These are phyloP conservation scores for Fistulinella prunicolor DNA, from an alignment of 768 basidiomycete species.

Conservation along the genomic window DNA sequence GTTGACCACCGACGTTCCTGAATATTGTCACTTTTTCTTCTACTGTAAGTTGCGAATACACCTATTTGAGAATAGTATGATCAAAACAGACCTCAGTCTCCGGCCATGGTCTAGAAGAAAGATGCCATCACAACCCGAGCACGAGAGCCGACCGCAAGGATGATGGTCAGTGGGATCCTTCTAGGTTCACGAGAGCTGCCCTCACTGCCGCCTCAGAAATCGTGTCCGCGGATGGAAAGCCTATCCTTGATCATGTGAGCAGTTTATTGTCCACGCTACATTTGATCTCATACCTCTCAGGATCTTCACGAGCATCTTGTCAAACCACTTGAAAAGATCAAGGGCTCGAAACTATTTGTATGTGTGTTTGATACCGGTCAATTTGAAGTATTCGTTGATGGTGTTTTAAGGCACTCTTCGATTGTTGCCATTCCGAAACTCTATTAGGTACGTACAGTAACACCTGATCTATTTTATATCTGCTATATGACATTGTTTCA, in stretches of 20 bases:
- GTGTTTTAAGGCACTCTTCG: slow-evolving; percentile 22
- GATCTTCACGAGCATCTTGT: slow-evolving; percentile 20
- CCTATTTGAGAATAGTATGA: neutral
- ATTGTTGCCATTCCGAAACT: slow-evolving; percentile 31
- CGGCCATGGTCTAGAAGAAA: slow-evolving; percentile 21
- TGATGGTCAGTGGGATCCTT: slow-evolving; percentile 36
- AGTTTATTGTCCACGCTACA: neutral
- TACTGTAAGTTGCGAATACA: slow-evolving; percentile 41
- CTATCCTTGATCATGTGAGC: slow-evolving; percentile 25
- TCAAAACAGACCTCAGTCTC: slow-evolving; percentile 10
- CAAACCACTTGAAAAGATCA: slow-evolving; percentile 14
- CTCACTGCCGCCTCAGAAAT: slow-evolving; percentile 17
- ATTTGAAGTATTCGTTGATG: neutral
- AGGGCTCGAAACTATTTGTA: slow-evolving; percentile 22
- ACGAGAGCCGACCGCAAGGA: slow-evolving; percentile 48
- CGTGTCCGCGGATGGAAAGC: slow-evolving; percentile 14
- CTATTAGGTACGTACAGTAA: slow-evolving; percentile 23
- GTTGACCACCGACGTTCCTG: slow-evolving; percentile 40
- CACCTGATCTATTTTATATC: neutral
- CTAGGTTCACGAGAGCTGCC: neutral
- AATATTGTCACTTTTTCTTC: slow-evolving; percentile 51
- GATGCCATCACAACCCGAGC: slow-evolving; percentile 23
- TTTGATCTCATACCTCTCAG: slow-evolving; percentile 8
- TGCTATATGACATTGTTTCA: too few relatives aligned
- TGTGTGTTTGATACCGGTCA: neutral